Conservation (phyloP, 2,329 filamentous ascomycete species). For the Diaporthe amygdali region DNA sequence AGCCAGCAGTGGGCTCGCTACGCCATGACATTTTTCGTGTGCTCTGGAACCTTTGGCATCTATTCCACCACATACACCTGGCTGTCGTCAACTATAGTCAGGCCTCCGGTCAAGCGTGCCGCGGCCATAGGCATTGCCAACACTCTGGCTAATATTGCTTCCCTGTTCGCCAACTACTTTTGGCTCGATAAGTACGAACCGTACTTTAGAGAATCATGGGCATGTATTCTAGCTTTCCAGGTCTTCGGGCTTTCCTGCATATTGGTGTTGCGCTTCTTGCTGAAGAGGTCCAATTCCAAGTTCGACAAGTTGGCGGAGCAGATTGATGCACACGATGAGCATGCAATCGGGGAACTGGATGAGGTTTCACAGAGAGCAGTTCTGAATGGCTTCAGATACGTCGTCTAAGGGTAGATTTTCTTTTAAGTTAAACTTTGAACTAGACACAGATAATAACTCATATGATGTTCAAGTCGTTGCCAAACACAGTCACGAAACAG, state of each 20-base stretch:
- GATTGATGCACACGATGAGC: neutral
- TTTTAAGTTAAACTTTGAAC: no score
- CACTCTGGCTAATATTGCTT: neutral
- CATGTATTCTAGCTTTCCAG: neutral
- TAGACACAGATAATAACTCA: no score
- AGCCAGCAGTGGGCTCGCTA: neutral
- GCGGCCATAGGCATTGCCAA: neutral
- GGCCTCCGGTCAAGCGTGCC: neutral
- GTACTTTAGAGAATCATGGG: neutral
- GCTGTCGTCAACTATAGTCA: conserved; percentile 8
- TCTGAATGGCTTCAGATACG: neutral
- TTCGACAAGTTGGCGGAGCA: neutral
- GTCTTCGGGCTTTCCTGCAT: neutral
- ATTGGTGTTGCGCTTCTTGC: neutral
- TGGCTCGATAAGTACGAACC: conserved; percentile 6
- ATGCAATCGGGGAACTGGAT: neutral
- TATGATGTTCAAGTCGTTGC: no score
- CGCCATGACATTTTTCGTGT: neutral
- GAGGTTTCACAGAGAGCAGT: neutral
- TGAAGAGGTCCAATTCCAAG: neutral
- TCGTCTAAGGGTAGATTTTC: neutral
- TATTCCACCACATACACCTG: conserved; percentile 1
- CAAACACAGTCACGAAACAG: no score
- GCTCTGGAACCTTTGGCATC: neutral
- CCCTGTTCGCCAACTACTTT: conserved; percentile 5